Evolutionary conservation across 2,329 filamentous ascomycete genomes (phyloP), one percentile per base, ranked within the genome.

Genomic region (Nemania sp.): DNA sequence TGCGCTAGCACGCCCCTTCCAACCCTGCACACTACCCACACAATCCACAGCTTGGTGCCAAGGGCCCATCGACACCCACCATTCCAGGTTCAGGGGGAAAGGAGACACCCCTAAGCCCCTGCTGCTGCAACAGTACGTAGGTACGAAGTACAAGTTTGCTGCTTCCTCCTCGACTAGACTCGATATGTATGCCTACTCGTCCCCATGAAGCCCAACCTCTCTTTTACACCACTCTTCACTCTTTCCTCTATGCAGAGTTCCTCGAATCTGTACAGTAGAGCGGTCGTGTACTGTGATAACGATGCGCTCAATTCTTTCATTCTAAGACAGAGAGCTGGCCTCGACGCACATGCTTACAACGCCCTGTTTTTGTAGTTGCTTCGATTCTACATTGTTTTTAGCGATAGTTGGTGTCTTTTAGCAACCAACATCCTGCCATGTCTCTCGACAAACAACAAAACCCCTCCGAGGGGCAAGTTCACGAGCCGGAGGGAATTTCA

Each of bases 251-350:
- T 22, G 33, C 23, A 19, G 24, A 41, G 33, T 30, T 22, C 22
- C 34, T 31, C 47, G 46, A 46, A 33, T 34, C 34, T 52, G 31
- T 50, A 49, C 36, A 51, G 45, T 45, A 28, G 26, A 28, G 28
- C 20, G 4, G 33, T 55, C 56, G 41, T 46, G 30, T 26, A 56
- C 52, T 17, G 39, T 11, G 43, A 50, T 31, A 20, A 61, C 50
- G 58, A 61, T 59, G 58, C 50, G 49, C 49, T 36, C 36, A 14
- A 46, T 49, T 51, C 45, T 53, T 59, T 49, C 12, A 47, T 60
- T 56, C 49, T 60, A 60, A 56, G 49, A 61, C 33, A 57, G 33
- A 60, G 61, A 60, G 59, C 61, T 61, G 59, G 55, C 47, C 59
- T 63, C 59, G 36, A 52, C 41, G 39, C 54, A 44, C 49, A 56